Conservation (phyloP, 768 basidiomycete genomes). For the Lentinus brumalis region DNA sequence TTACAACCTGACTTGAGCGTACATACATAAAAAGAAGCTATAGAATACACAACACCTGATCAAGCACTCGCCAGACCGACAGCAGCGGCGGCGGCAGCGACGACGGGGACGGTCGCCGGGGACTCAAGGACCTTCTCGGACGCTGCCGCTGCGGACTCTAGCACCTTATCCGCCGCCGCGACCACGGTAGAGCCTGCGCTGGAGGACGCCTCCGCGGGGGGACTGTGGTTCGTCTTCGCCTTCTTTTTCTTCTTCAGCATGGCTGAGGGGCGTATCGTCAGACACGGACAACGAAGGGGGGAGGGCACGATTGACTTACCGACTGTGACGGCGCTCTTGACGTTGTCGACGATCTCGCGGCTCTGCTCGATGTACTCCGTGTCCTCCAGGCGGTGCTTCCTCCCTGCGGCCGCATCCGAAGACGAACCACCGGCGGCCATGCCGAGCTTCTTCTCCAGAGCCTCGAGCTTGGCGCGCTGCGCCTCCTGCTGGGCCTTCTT, state of each 20-base stretch:
- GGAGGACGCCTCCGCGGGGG: slow-evolving; percentile 16
- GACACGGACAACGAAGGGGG: too few relatives aligned
- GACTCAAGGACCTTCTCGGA: slow-evolving; percentile 27
- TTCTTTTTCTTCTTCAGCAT: slow-evolving; percentile 80
- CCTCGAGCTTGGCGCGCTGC: slow-evolving; percentile 80
- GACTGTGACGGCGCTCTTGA: slow-evolving; percentile 85
- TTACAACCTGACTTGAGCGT: slow-evolving; percentile 3
- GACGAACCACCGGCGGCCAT: slow-evolving; percentile 46
- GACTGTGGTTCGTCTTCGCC: slow-evolving; percentile 42
- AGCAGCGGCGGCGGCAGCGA: slow-evolving; percentile 19
- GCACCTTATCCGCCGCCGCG: slow-evolving; percentile 11
- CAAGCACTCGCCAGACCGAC: slow-evolving; percentile 17
- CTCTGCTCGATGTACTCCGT: slow-evolving; percentile 91
- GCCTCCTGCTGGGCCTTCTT: slow-evolving; percentile 77
- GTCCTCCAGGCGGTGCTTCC: slow-evolving; percentile 91
- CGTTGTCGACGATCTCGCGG: slow-evolving; percentile 85
- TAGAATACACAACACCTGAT: slow-evolving; percentile 6
- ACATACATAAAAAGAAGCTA: neutral
- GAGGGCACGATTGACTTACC: slow-evolving; percentile 49
- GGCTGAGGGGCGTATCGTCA: slow-evolving; percentile 37
- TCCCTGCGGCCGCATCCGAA: slow-evolving; percentile 58
- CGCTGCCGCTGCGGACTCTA: slow-evolving; percentile 16
- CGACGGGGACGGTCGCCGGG: slow-evolving; percentile 20
- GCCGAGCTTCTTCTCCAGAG: slow-evolving; percentile 81
- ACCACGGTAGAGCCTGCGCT: slow-evolving; percentile 9